phyloP scores from a whole-genome alignment of 1,139 yeast genomes.

The Saccharomyces hybrid region DNA sequence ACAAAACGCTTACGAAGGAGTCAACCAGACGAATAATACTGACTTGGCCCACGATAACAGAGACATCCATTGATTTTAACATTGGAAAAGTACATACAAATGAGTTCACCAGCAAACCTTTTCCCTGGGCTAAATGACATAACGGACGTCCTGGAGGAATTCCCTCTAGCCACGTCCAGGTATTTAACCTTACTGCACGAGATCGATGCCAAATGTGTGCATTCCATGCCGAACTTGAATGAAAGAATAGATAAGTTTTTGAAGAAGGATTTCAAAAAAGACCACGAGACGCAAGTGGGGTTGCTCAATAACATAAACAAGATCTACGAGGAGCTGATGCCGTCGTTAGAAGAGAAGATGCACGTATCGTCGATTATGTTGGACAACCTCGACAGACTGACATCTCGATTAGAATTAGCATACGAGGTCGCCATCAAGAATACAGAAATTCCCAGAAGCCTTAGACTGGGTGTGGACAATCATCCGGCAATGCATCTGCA shows the following conservation, averaged over 20 bases:
- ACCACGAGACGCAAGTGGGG: slow-evolving; percentile 24
- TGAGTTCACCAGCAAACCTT: slow-evolving; percentile 33
- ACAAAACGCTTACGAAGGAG: no score
- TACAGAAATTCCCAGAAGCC: slow-evolving; percentile 58
- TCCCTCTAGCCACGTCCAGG: slow-evolving; percentile 76
- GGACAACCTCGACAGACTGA: slow-evolving; percentile 64
- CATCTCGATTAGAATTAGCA: slow-evolving; percentile 70
- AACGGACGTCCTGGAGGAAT: slow-evolving; percentile 84
- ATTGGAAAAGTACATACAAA: slow-evolving; percentile 3
- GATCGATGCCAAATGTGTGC: slow-evolving; percentile 88
- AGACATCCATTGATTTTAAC: no score
- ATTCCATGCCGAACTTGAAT: slow-evolving; percentile 62
- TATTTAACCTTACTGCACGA: slow-evolving; percentile 86
- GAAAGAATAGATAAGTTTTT: slow-evolving; percentile 52
- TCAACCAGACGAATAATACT: no score
- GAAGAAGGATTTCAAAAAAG: slow-evolving; percentile 19
- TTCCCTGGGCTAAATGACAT: slow-evolving; percentile 86
- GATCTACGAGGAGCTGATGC: slow-evolving; percentile 65
- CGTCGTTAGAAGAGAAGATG: slow-evolving; percentile 94
- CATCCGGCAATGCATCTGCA: slow-evolving; percentile 69
- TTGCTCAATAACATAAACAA: slow-evolving; percentile 37
- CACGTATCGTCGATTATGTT: slow-evolving; percentile 91
- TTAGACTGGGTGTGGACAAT: slow-evolving; percentile 61
- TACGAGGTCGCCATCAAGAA: slow-evolving; percentile 64
- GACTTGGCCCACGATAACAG: no score